These are phyloP conservation scores for Boletus sp. DNA, from an alignment of 768 basidiomycete species.

Conservation along the genomic window DNA sequence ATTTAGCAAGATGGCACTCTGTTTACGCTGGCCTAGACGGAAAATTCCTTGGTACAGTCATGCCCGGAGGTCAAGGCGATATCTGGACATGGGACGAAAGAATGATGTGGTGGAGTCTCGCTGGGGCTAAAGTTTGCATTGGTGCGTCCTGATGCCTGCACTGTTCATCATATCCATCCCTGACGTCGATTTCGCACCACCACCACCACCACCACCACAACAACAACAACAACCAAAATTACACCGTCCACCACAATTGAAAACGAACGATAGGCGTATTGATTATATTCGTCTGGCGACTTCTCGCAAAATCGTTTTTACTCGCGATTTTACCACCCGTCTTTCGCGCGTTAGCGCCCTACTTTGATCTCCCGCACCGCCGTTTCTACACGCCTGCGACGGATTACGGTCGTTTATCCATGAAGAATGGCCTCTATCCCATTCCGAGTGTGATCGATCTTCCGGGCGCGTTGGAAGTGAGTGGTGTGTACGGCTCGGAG, in stretches of 20 bases:
- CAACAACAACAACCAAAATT: too few relatives aligned
- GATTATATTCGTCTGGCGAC: conserved; percentile 83
- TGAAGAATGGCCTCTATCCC: conserved; percentile 58
- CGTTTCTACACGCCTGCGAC: conserved; percentile 91
- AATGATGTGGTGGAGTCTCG: conserved; percentile 37
- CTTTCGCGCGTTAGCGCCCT: conserved; percentile 71
- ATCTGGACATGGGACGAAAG: conserved; percentile 33
- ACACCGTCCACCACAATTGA: too few relatives aligned
- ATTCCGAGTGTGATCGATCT: conserved; percentile 89
- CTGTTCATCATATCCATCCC: not conserved
- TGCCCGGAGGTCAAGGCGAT: conserved; percentile 58
- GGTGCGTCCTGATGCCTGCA: conserved; percentile 31
- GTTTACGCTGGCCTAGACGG: conserved; percentile 41
- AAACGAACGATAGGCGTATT: conserved; percentile 53
- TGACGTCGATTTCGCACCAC: not conserved
- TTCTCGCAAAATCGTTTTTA: conserved; percentile 75
- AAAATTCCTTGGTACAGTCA: conserved; percentile 34
- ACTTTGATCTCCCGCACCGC: conserved; percentile 74
- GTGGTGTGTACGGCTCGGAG: conserved; percentile 36
- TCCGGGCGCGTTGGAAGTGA: conserved; percentile 41
- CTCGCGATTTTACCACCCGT: conserved; percentile 78
- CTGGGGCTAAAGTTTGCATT: conserved; percentile 39
- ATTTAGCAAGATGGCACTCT: conserved; percentile 65
- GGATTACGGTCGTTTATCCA: conserved; percentile 73
- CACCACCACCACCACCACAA: too few relatives aligned